phyloP scores from a whole-genome alignment of 768 basidiomycete species.

The Pholiota microspora region DNA sequence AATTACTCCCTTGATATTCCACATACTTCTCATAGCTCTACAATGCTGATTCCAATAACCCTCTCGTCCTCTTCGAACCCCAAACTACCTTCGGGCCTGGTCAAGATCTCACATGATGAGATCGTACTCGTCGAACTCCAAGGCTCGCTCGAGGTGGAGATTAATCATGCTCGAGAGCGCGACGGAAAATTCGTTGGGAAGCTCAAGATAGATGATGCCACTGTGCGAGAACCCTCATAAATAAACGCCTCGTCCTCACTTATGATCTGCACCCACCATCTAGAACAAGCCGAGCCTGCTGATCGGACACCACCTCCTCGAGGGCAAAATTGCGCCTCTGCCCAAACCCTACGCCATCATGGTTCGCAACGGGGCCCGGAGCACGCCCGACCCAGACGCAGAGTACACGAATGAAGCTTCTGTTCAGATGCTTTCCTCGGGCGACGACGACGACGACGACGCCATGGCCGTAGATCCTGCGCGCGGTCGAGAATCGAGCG shows the following conservation, averaged over 20 bases:
- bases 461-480: constrained; percentile 9
- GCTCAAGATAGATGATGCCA: constrained; percentile 58
- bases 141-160: constrained; percentile 75
- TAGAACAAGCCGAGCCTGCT: constrained; percentile 77
- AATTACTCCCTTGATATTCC: background rate
- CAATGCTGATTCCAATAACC: constrained; percentile 66
- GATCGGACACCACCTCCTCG: constrained; percentile 89
- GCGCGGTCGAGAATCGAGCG: constrained; percentile 3
- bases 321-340: constrained; percentile 77
- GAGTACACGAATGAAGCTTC: too few species aligned
- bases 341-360: constrained; percentile 84
- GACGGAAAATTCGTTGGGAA: constrained; percentile 79
- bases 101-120: constrained; percentile 75
- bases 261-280: too few species aligned
- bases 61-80: constrained; percentile 36
- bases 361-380: constrained; percentile 33
- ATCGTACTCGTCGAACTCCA: constrained; percentile 86
- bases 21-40: too few species aligned
- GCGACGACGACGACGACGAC: constrained; percentile 15
- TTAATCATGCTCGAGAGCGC: constrained; percentile 43
- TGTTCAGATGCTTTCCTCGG: too few species aligned
- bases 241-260: background rate
- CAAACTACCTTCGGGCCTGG: constrained; percentile 63
- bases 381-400: constrained; percentile 10
- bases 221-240: too few species aligned